Evolutionary conservation across 441 rosid genomes (phyloP).

Genomic region (Biscutella laevigata): DNA sequence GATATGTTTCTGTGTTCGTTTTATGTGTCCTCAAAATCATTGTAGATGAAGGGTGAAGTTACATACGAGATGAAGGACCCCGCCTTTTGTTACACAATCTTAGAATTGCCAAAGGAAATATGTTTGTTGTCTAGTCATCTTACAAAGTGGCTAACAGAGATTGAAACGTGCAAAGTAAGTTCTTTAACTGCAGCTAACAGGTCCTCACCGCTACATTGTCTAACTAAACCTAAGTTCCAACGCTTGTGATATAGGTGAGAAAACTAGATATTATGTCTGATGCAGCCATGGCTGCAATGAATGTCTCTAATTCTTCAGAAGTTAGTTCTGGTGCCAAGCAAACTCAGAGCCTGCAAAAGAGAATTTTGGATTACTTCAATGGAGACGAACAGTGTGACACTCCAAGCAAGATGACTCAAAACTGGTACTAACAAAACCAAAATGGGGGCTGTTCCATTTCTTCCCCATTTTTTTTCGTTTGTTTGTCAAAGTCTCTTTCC

Average conservation of each 20-base stretch:
- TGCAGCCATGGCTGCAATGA: conserved; percentile 25
- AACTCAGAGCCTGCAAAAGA: conserved; percentile 25
- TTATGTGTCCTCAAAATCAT: conserved; percentile 21
- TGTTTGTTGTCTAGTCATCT: conserved; percentile 56
- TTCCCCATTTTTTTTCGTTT: background rate
- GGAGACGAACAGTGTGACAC: conserved; percentile 24
- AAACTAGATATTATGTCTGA: conserved; percentile 30
- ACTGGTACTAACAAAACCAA: conserved; percentile 24
- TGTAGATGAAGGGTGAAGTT: conserved; percentile 75
- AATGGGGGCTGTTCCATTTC: background rate
- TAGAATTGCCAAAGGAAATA: conserved; percentile 49
- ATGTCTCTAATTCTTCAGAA: conserved; percentile 19
- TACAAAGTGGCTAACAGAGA: conserved; percentile 72
- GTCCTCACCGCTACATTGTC: background rate
- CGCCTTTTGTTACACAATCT: conserved; percentile 63
- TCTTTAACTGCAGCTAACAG: conserved; percentile 9
- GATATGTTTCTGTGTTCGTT: no score
- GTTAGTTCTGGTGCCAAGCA: conserved; percentile 16
- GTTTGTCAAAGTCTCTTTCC: background rate
- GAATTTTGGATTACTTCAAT: conserved; percentile 24
- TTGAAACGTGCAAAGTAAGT: conserved; percentile 74
- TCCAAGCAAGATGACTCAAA: conserved; percentile 22
- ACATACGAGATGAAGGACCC: conserved; percentile 74
- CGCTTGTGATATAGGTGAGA: conserved; percentile 19
- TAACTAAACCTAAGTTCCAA: background rate